Evolutionary conservation across 371 early-diverging fungal species (phyloP), one percentile per base, ranked within the genome.

Genomic region (Globomyces sp.): DNA sequence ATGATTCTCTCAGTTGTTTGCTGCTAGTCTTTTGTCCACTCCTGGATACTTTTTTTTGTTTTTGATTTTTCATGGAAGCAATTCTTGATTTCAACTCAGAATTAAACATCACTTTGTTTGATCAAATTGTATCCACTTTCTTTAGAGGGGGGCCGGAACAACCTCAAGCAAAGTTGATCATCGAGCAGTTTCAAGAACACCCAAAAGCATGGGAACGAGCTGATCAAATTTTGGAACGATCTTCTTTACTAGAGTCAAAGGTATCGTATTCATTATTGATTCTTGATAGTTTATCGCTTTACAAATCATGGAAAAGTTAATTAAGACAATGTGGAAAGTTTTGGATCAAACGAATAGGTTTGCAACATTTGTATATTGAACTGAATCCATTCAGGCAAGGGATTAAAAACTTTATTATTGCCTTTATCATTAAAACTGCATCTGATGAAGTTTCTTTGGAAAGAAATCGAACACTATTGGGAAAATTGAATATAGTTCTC

Each of bases 241-340:
- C 96, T 24, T 85, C 78, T 71, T 79, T 85, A 9, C 69, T 88
- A 50, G 87, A 94, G 74, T 89, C 97, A 44, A 98, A 96, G 89
- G 96, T 95, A 85, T 39, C 24, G 24, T 24, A 24, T 24, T 24
- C 24, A 24, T 24, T 45, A n/a, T 13, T 34, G 8, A 5, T 52
- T 58, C 48, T n/a, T 41, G 46, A 36, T 9, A 99, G 94, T 96
- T 91, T 73, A 85, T 99, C 75, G 99, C 98, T 44, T 85, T 99
- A 50, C 92, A 93, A 71, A 90, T 99, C 39, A 80, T 99, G 61
- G 99, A 99, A 74, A 92, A 92, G 71, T 87, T 97, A 36, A 90
- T 99, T 67, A 95, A 96, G 77, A 94, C 94, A 10, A 86, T 94
- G 81, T 99, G 99, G 99, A 93, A 93, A 73, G 85, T 93, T 6